These are phyloP conservation scores for Galerina marginata DNA, from an alignment of 768 basidiomycete species.

Conservation along the genomic window DNA sequence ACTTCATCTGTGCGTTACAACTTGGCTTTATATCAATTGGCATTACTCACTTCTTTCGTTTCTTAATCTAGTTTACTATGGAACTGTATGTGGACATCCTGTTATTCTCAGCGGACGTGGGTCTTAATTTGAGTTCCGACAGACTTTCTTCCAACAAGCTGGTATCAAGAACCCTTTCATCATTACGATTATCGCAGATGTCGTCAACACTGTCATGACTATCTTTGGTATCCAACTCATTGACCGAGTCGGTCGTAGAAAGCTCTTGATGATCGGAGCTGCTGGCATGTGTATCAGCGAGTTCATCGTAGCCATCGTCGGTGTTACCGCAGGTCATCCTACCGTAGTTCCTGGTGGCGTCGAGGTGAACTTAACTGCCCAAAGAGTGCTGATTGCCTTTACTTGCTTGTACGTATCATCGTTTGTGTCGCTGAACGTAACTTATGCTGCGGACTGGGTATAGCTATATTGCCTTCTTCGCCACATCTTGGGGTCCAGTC, in stretches of 20 bases:
- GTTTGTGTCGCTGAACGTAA: background rate
- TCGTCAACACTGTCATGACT: slow-evolving; percentile 81
- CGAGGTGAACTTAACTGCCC: slow-evolving; percentile 46
- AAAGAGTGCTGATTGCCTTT: slow-evolving; percentile 64
- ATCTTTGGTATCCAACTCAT: slow-evolving; percentile 78
- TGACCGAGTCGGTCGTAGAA: slow-evolving; percentile 80
- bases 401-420: slow-evolving; percentile 51
- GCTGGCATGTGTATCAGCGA: slow-evolving; percentile 83
- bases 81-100: slow-evolving; percentile 17
- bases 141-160: slow-evolving; percentile 65
- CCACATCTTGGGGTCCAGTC: slow-evolving; percentile 72
- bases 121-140: slow-evolving; percentile 37
- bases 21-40: background rate
- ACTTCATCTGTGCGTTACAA: slow-evolving; percentile 45
- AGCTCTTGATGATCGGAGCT: slow-evolving; percentile 79
- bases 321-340: slow-evolving; percentile 35
- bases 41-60: slow-evolving; percentile 13
- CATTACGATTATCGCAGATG: slow-evolving; percentile 54
- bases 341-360: slow-evolving; percentile 8
- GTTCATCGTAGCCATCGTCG: slow-evolving; percentile 65
- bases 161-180: slow-evolving; percentile 63
- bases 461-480: slow-evolving; percentile 46
- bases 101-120: background rate
- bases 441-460: background rate
- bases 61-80: slow-evolving; percentile 25